These are phyloP conservation scores for Podospora tetraspora DNA, from an alignment of 495 filamentous ascomycete species.

Conservation along the genomic window DNA sequence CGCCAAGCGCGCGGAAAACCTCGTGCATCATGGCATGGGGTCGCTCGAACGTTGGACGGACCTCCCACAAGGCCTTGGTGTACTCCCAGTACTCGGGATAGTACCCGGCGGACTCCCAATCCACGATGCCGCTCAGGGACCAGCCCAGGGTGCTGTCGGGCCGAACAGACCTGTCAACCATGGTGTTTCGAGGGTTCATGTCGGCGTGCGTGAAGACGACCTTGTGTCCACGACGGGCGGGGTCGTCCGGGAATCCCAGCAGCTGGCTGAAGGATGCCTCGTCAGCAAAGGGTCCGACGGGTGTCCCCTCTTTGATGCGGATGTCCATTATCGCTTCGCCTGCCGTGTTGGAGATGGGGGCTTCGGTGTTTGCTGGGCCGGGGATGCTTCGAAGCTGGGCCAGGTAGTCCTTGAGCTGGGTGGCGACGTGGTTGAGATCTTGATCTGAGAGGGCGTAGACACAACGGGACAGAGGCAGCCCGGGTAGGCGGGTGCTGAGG, in stretches of 20 bases:
- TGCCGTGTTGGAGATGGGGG: slow-evolving; percentile 27
- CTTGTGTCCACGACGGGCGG: slow-evolving; percentile 26
- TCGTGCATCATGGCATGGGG: slow-evolving; percentile 21
- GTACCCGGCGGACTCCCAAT: slow-evolving; percentile 50
- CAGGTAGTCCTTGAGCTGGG: slow-evolving; percentile 27
- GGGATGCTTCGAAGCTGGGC: too few species aligned
- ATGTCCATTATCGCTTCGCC: slow-evolving; percentile 21
- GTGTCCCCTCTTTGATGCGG: slow-evolving; percentile 22
- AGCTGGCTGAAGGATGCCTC: slow-evolving; percentile 31
- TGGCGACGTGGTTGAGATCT: slow-evolving; percentile 19
- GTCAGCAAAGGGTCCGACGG: slow-evolving; percentile 30
- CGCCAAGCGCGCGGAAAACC: slow-evolving; percentile 25
- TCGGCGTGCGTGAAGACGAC: slow-evolving; percentile 46
- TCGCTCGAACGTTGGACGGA: slow-evolving; percentile 18
- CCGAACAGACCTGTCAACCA: slow-evolving; percentile 25
- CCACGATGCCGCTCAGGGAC: slow-evolving; percentile 28
- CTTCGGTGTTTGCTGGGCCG: slow-evolving; percentile 10
- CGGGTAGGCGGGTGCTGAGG: slow-evolving; percentile 18
- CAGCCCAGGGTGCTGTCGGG: slow-evolving; percentile 23
- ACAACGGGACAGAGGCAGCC: slow-evolving; percentile 21
- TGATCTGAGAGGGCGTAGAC: slow-evolving; percentile 22
- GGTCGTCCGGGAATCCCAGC: slow-evolving; percentile 26
- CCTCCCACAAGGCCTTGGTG: slow-evolving; percentile 27
- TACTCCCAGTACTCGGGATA: slow-evolving; percentile 53
- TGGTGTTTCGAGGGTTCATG: slow-evolving; percentile 43